Percentiles rank a stretch among this genome's conserved stretches.
These are phyloP conservation scores for Elaeis guineensis DNA, from an alignment of 176 grass and related monocot genomes.

Conservation along the genomic window DNA sequence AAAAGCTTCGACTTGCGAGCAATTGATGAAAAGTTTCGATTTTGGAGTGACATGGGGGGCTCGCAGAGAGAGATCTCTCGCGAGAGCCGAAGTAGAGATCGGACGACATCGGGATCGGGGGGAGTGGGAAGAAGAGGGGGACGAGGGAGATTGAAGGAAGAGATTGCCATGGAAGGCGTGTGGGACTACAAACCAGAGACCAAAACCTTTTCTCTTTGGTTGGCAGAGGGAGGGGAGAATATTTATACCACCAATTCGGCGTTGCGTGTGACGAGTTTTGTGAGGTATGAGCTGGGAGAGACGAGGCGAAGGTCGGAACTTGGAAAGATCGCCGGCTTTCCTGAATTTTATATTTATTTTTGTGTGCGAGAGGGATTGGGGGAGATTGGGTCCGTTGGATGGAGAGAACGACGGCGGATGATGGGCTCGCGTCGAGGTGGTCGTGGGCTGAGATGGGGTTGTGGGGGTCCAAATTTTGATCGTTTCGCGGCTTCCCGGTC, in stretches of 20 bases:
- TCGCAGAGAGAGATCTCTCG: slow-evolving; percentile 42
- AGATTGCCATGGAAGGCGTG: slow-evolving; percentile 11
- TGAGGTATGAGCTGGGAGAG: slow-evolving; percentile 28
- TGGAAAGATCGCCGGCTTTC: slow-evolving; percentile 28
- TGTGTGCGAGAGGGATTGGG: background rate
- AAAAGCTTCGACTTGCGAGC: slow-evolving; percentile 53
- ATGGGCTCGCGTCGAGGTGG: too few relatives aligned
- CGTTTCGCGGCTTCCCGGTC: slow-evolving; percentile 11
- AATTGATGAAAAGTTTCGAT: slow-evolving; percentile 36
- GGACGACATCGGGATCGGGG: slow-evolving; percentile 59
- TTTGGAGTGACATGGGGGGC: background rate
- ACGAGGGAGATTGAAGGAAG: slow-evolving; percentile 8
- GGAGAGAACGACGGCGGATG: background rate
- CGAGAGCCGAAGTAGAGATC: slow-evolving; percentile 52
- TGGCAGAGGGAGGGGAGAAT: background rate
- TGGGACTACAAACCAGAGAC: too few relatives aligned
- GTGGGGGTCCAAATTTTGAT: background rate
- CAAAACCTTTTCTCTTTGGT: background rate
- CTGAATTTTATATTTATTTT: background rate
- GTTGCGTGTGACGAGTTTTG: background rate
- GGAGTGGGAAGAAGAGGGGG: slow-evolving; percentile 30
- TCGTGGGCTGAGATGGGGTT: too few relatives aligned
- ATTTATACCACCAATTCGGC: slow-evolving; percentile 24
- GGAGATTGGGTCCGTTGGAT: slow-evolving; percentile 6
- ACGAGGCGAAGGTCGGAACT: background rate